Percentiles rank a stretch among this genome's conserved stretches.
Conservation (phyloP, 257 asterid genomes). For the Capsicum rhomboideum region DNA sequence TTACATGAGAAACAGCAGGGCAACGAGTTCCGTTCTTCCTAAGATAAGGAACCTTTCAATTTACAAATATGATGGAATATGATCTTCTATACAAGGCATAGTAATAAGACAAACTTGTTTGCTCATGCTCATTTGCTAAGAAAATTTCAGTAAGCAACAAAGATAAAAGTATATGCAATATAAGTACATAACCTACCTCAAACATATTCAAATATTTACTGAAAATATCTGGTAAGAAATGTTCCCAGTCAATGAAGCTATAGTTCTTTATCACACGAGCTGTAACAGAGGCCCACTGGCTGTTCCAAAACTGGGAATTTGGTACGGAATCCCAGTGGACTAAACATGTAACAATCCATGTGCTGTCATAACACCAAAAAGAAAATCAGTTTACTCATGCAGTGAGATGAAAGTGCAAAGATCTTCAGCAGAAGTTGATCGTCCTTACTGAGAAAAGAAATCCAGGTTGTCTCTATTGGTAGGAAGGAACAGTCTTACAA, state of each 20-base stretch:
- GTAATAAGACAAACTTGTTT: not conserved
- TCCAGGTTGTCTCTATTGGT: constrained; percentile 78
- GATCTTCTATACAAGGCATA: not conserved
- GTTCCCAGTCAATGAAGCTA: constrained; percentile 66
- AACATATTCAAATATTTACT: constrained; percentile 81
- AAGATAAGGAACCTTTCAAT: not conserved
- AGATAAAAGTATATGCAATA: not conserved
- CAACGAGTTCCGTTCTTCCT: not conserved
- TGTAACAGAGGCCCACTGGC: constrained; percentile 94
- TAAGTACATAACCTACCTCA: constrained; percentile 49
- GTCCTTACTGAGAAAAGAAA: constrained; percentile 71
- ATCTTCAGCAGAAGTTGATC: not conserved
- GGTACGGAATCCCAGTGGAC: constrained; percentile 83
- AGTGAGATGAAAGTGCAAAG: constrained; percentile 9
- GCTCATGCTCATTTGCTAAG: not conserved
- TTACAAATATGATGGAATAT: not conserved
- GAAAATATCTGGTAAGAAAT: constrained; percentile 61
- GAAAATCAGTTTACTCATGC: constrained; percentile 13
- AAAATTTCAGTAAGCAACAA: not conserved
- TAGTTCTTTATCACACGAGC: constrained; percentile 90
- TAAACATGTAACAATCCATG: constrained; percentile 57
- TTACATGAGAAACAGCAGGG: not conserved
- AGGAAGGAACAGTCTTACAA: constrained; percentile 87
- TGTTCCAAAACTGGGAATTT: constrained; percentile 91
- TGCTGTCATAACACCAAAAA: constrained; percentile 40